Base-by-base conservation (phyloP, 257 asterid genomes). In the Fraxinus pennsylvanica region DNA sequence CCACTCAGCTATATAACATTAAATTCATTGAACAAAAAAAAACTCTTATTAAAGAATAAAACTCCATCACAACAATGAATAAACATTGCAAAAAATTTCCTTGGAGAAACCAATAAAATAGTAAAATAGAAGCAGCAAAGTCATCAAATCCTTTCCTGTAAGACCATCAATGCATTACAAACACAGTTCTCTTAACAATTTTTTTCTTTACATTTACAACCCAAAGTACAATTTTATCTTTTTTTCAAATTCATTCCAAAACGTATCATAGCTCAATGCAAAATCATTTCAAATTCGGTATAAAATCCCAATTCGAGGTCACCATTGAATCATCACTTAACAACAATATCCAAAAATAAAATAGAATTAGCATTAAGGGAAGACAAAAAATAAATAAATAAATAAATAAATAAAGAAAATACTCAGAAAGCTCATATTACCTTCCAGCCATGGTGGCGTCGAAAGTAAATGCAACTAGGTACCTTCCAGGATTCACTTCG, bases 381-480 rank as follows among this genome's bases (percentile, higher is more conserved):
- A 27, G 52, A 25, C 43, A 39, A 39, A 39, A 8, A 66, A 67
- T 35, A 35, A 35, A 35, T 4, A 30, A 66, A 67, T 35, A 35
- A 35, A 35, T 4, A 30, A 30, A 30, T 30, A 19, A 73, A 59
- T 1, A 70, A 9, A 45, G 6, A 81, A 47, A 72, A 12, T 8
- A 50, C 12, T 27, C 29, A 10, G 8, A 54, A 74, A 68, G 74
- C 17, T 14, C 1, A 50, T 27, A 17, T 9, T 87, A 95, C 99
- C 99, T 91, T 79, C 97, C 98, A 50, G 95, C 85, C 57, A 89
- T 92, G 1, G 98, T 91, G 57, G 99, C 99, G 65, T 96, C 98
- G 74, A 93, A 93, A 1, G 97, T 93, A 83, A 93, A 96, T 1
- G 98, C 81, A 38, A 96, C 97, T 21, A 92, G 92, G 81, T 81